These are phyloP conservation scores for Solanum acaule DNA, from an alignment of 257 asterid genomes.

Conservation along the genomic window DNA sequence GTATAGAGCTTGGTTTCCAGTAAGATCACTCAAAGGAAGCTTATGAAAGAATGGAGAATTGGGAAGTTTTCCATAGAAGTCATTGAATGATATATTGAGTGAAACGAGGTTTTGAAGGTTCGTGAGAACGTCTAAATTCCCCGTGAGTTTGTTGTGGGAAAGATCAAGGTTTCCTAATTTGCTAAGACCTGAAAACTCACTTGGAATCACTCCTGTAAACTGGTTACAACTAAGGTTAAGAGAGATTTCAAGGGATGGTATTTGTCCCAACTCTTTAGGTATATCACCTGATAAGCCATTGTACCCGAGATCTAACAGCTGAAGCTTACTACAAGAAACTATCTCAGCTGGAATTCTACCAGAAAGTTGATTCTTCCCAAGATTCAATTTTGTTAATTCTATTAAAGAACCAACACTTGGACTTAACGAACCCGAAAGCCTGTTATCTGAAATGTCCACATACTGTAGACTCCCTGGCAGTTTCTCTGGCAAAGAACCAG, in stretches of 20 bases:
- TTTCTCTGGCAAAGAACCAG: slow-evolving; percentile 57
- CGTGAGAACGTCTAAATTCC: slow-evolving; percentile 57
- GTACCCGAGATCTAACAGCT: slow-evolving; percentile 69
- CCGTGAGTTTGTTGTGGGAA: slow-evolving; percentile 74
- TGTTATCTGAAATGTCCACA: slow-evolving; percentile 71
- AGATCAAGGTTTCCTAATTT: slow-evolving; percentile 76
- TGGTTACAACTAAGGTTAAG: slow-evolving; percentile 83
- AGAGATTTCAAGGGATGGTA: slow-evolving; percentile 83
- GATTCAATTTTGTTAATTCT: slow-evolving; percentile 65
- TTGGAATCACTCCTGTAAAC: slow-evolving; percentile 64
- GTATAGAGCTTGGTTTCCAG: slow-evolving; percentile 59
- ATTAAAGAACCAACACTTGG: slow-evolving; percentile 48
- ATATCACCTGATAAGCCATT: slow-evolving; percentile 64
- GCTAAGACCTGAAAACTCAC: slow-evolving; percentile 55
- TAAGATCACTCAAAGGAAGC: slow-evolving; percentile 57
- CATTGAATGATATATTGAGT: slow-evolving; percentile 76
- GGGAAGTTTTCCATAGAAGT: slow-evolving; percentile 74
- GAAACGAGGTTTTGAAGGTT: slow-evolving; percentile 77
- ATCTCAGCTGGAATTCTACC: slow-evolving; percentile 71
- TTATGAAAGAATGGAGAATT: slow-evolving; percentile 66
- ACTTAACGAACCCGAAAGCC: slow-evolving; percentile 45
- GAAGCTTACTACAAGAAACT: slow-evolving; percentile 61
- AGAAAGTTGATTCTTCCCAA: slow-evolving; percentile 60
- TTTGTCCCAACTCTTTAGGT: slow-evolving; percentile 61
- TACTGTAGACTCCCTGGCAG: slow-evolving; percentile 70